phyloP scores from a whole-genome alignment of 768 basidiomycete species.

The Mrakia hoshinonis region DNA sequence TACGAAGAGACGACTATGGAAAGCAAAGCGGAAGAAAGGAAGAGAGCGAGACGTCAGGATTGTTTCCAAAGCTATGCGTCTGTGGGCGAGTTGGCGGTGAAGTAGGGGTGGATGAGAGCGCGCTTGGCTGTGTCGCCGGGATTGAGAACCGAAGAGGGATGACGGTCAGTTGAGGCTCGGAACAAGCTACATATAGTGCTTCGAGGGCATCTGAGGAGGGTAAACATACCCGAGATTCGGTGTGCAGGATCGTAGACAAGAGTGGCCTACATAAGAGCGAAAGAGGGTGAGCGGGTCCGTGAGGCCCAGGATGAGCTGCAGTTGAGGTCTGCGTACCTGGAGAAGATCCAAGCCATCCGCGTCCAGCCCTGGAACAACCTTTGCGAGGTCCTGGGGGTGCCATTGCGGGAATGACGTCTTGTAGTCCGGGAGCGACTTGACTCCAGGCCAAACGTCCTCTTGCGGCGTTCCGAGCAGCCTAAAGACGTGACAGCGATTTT shows the following conservation, averaged over 20 bases:
- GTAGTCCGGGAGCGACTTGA: constrained; percentile 80
- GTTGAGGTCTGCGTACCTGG: constrained; percentile 46
- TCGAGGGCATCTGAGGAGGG: not conserved
- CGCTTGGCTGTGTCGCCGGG: constrained; percentile 49
- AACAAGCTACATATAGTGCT: constrained; percentile 52
- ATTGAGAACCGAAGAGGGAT: constrained; percentile 10
- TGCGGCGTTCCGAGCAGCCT: constrained; percentile 91
- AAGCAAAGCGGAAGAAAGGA: not conserved
- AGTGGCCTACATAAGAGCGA: constrained; percentile 46
- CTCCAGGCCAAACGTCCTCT: constrained; percentile 85
- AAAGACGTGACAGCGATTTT: too few species aligned
- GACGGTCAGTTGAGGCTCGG: constrained; percentile 47
- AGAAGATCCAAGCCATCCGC: constrained; percentile 70
- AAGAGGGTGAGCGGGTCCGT: not conserved
- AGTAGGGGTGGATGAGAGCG: constrained; percentile 39
- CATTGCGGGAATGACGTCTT: constrained; percentile 96
- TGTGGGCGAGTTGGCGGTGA: constrained; percentile 10
- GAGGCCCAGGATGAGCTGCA: not conserved
- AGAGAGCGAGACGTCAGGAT: not conserved
- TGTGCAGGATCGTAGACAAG: constrained; percentile 82
- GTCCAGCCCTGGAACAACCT: constrained; percentile 64
- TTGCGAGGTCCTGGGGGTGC: constrained; percentile 62
- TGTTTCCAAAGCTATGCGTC: too few species aligned
- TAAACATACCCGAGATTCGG: constrained; percentile 59
- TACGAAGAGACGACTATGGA: not conserved